Conservation (phyloP, 1,284 basidiomycete genomes). For the Porodaedalea pini region DNA sequence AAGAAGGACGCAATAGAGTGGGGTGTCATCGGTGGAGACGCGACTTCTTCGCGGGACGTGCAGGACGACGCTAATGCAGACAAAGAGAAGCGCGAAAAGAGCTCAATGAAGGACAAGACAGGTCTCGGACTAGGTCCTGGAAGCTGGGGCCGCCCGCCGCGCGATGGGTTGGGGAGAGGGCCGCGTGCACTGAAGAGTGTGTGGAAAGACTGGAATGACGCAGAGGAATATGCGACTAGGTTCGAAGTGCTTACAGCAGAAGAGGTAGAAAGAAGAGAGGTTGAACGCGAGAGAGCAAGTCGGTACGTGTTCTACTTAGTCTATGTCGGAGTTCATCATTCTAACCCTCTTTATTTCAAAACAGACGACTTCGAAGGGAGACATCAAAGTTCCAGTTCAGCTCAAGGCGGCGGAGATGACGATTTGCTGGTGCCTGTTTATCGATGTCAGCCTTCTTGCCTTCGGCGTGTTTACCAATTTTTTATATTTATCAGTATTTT, state of each 20-base stretch:
- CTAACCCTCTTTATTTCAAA: background rate
- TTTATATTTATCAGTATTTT: constrained; percentile 6
- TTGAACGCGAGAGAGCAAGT: constrained; percentile 79
- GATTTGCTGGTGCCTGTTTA: background rate
- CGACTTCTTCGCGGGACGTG: constrained; percentile 26
- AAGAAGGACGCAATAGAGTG: constrained; percentile 93
- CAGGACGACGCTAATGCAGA: constrained; percentile 29
- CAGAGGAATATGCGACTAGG: constrained; percentile 87
- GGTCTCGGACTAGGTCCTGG: constrained; percentile 57
- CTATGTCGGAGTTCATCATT: background rate
- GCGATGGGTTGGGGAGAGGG: constrained; percentile 59
- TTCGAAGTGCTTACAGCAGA: constrained; percentile 85
- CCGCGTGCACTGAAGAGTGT: constrained; percentile 83
- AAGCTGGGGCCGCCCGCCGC: constrained; percentile 58
- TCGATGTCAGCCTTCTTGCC: background rate
- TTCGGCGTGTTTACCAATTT: background rate
- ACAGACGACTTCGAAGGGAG: constrained; percentile 65
- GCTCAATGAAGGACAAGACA: constrained; percentile 72
- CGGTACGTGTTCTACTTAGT: constrained; percentile 38
- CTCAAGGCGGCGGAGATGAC: constrained; percentile 42
- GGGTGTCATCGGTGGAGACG: constrained; percentile 68
- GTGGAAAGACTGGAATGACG: constrained; percentile 94
- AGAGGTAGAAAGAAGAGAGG: constrained; percentile 85
- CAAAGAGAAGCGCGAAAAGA: constrained; percentile 40
- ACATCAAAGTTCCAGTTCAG: constrained; percentile 76